phyloP scores from a whole-genome alignment of 768 basidiomycete species.

The Suillus americanus region DNA sequence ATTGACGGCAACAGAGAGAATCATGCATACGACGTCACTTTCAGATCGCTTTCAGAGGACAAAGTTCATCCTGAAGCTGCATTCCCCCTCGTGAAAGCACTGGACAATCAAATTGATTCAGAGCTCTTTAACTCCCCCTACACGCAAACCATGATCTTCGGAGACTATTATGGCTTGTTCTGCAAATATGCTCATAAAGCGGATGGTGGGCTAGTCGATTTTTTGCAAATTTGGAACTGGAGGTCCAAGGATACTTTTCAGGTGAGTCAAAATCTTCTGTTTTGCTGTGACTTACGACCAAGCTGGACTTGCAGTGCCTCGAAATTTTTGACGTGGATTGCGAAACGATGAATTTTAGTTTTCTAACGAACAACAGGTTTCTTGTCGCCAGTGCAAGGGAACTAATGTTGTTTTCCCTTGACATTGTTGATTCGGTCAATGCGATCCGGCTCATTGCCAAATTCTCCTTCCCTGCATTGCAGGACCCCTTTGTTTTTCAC shows the following conservation, averaged over 20 bases:
- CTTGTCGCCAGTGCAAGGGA: neutral
- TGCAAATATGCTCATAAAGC: neutral
- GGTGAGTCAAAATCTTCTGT: neutral
- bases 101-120: neutral
- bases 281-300: neutral
- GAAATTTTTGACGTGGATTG: neutral
- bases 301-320: neutral
- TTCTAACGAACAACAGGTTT: neutral
- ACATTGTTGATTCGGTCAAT: neutral
- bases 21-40: neutral
- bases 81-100: neutral
- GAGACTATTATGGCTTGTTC: neutral
- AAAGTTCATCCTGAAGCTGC: neutral
- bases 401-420: neutral
- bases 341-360: neutral
- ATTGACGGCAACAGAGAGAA: neutral
- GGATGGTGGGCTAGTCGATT: neutral
- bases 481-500: neutral
- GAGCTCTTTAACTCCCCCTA: no score
- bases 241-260: neutral
- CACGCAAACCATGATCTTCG: neutral
- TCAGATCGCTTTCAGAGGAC: neutral
- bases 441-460: neutral
- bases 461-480: neutral
- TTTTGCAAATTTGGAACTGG: conserved; percentile 2